Evolutionary conservation across 2,329 filamentous ascomycete genomes (phyloP), one percentile per base, ranked within the genome.

Genomic region (Xylariales sp.): DNA sequence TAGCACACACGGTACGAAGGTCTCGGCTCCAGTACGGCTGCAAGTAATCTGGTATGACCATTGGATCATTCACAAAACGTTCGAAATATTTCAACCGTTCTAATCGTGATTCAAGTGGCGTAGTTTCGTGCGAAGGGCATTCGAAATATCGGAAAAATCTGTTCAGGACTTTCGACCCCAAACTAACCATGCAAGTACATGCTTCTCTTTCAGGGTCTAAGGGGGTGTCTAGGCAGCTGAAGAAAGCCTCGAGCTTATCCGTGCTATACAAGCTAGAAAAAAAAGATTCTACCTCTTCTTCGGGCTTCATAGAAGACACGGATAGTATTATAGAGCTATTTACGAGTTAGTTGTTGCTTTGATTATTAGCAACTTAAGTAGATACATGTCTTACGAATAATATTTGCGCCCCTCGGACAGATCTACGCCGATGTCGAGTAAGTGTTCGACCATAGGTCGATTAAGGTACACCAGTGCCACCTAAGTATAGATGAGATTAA

Each of bases 11-110:
- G 9, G 36, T 55, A 41, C 12, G 9, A 45, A 55, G n/a, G 34
- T 60, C 46, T 16, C 64, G 36, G 12, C 32, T 54, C 60, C 65
- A 67, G 18, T 67, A 58, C 6, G 45, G 57, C 30, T 36, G 52
- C 10, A 66, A 53, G 8, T 57, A 3, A 2, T 57, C 43, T 7
- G 50, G 36, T 3, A 57, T 57, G 28, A 62, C 7, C 12, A 12
- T 16, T 57, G 52, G 57, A 5, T 65, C 34, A 30, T 32, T 16
- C 6, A 14, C 3, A 1, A 41, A 5, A n/a, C 9, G 2, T 9
- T 1, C 2, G 12, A 1, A 10, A 10, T 28, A 2, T 36, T 23
- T 3, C 32, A 62, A 28, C 12, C 10, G 23, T n/a, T 9, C 3
- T 36, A 62, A 39, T 53, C 58, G 43, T 1, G 64, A 66, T 28